Evolutionary conservation across 1,139 yeast species (phyloP), one percentile per base, ranked within the genome.

Genomic region (Pichia kudriavzevii): DNA sequence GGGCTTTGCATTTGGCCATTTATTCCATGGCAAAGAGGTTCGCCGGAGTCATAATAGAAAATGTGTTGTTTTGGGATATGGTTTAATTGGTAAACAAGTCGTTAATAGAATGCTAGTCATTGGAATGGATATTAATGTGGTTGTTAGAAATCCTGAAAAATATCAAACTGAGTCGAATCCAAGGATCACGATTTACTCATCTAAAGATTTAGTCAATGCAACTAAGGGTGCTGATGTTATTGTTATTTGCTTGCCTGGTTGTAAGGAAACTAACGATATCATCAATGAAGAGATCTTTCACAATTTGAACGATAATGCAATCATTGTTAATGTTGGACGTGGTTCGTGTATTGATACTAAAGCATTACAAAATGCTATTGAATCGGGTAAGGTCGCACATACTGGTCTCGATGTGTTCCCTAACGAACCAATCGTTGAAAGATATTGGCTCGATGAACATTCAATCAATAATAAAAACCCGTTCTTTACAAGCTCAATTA

Each of bases 321-420:
- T 84, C 44, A 63, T 85, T 23, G 78, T 85, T 38, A 85, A 85
- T 53, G 76, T 82, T 23, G 94, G 94, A 1, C 68, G 95, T 46
- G 95, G 94, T 1, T 55, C 69, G 5, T 73, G 84, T 21, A 66
- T 87, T 40, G 80, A 85, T 50, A 94, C 83, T 49, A 65, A 67
- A 15, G 94, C 79, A 1, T 63, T 87, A 33, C 71, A 83, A 2
- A 65, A 63, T 8, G 94, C 85, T 0, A 64, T 87, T 40, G 67
- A 76, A 44, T 53, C 66, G 4, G 94, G 93, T 2, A 75, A 79
- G 41, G 67, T 87, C 4, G 58, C 69, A 16, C 72, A 79, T 50
- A 91, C 79, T 12, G 96, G 95, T 0, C 61, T 84, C 30, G 95
- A 85, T 50, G 95, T 85, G 5, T 83, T 65, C 57, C 81, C 76